Percentiles rank a stretch among this genome's conserved stretches.
These are phyloP conservation scores for Paulownia fortunei DNA, from an alignment of 257 asterid genomes.

Conservation along the genomic window DNA sequence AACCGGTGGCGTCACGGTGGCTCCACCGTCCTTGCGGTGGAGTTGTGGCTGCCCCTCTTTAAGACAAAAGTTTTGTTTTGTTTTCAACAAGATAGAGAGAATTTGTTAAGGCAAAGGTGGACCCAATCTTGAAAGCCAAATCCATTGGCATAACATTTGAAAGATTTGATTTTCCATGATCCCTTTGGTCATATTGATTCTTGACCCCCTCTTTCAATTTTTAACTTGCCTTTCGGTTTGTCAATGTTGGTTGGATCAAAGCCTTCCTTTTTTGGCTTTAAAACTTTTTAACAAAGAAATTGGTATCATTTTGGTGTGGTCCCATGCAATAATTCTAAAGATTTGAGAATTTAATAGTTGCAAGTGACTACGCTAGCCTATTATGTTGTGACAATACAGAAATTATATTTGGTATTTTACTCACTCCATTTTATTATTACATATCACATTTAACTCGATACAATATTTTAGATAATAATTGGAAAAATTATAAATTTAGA, in stretches of 20 bases:
- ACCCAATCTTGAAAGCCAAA: slow-evolving; percentile 62
- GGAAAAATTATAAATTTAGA: background rate
- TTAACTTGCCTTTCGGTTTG: slow-evolving; percentile 33
- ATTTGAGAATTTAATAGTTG: slow-evolving; percentile 34
- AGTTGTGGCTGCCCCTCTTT: slow-evolving; percentile 38
- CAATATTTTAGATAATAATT: background rate
- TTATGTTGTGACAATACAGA: background rate
- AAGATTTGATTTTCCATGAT: slow-evolving; percentile 51
- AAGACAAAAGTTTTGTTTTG: slow-evolving; percentile 43
- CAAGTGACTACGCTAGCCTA: background rate
- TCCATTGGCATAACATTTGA: slow-evolving; percentile 55
- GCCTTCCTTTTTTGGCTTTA: slow-evolving; percentile 35
- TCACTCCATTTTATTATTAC: background rate
- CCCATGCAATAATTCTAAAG: slow-evolving; percentile 44
- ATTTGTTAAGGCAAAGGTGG: slow-evolving; percentile 61
- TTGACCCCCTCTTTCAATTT: slow-evolving; percentile 7
- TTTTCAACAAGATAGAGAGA: slow-evolving; percentile 24
- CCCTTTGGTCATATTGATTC: slow-evolving; percentile 20
- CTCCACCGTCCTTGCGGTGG: slow-evolving; percentile 53
- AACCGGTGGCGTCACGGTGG: slow-evolving; percentile 58
- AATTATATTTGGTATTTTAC: slow-evolving; percentile 9
- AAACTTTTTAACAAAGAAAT: slow-evolving; percentile 14
- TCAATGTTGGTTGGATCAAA: slow-evolving; percentile 36
- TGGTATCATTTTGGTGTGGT: slow-evolving; percentile 29
- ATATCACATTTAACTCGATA: background rate